phyloP scores from a whole-genome alignment of 106 monocot genomes.

The Apostasia shenzhenica region DNA sequence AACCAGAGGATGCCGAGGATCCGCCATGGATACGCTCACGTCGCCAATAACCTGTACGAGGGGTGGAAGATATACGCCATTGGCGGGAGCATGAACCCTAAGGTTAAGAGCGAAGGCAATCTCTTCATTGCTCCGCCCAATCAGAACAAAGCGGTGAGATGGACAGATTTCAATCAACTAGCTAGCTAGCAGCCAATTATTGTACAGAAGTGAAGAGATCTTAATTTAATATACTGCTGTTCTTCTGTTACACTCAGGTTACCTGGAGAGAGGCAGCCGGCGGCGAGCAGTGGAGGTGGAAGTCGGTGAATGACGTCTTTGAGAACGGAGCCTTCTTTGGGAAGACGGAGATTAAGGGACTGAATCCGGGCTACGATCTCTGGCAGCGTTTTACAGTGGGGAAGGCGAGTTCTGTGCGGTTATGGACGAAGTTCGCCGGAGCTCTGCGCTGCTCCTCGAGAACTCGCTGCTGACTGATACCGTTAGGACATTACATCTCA shows the following conservation, averaged over 20 bases:
- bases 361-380: conserved; percentile 27
- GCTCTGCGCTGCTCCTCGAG: conserved; percentile 39
- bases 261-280: conserved; percentile 21
- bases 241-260: conserved; percentile 10
- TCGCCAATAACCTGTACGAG: conserved; percentile 82
- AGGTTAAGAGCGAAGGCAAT: conserved; percentile 63
- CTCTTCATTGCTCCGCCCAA: conserved; percentile 36
- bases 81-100: conserved; percentile 76
- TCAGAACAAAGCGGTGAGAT: conserved; percentile 38
- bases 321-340: conserved; percentile 60
- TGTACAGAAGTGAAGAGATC: too few species aligned
- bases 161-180: too few species aligned
- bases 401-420: conserved; percentile 12
- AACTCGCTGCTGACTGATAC: conserved; percentile 33
- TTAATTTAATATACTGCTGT: too few species aligned
- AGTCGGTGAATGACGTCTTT: conserved; percentile 56
- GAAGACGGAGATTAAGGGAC: conserved; percentile 14
- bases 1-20: conserved; percentile 70
- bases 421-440: conserved; percentile 48
- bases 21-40: conserved; percentile 70
- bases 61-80: conserved; percentile 79
- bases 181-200: too few species aligned
- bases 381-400: conserved; percentile 37
- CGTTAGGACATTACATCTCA: too few species aligned
- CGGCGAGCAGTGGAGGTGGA: conserved; percentile 34